phyloP scores from a whole-genome alignment of 2,329 filamentous ascomycete species.

The Coniochaeta ligniaria region DNA sequence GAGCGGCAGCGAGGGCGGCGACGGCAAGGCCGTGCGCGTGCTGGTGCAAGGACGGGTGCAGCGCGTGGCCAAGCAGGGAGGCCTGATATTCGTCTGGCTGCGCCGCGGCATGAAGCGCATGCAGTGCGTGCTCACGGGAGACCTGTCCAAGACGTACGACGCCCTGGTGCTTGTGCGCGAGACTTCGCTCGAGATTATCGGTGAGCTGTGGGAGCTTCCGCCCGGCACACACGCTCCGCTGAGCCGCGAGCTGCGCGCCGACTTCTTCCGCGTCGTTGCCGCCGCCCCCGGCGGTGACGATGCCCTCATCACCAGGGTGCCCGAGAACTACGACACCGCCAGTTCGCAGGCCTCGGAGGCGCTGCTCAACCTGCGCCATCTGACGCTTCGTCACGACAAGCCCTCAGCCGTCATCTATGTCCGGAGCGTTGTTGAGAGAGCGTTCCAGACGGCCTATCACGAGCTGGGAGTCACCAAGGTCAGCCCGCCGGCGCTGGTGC shows the following conservation, averaged over 20 bases:
- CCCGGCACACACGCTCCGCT: constrained; percentile 71
- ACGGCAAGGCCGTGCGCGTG: constrained; percentile 63
- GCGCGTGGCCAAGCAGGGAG: constrained; percentile 73
- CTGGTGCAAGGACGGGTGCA: constrained; percentile 79
- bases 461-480: constrained; percentile 76
- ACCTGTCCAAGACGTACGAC: constrained; percentile 87
- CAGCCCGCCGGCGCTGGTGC: constrained; percentile 82
- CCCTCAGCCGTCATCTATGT: constrained; percentile 84
- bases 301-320: constrained; percentile 75
- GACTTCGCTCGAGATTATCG: constrained; percentile 77
- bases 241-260: constrained; percentile 81
- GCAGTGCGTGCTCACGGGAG: constrained; percentile 73
- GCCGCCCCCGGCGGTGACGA: constrained; percentile 81
- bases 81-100: constrained; percentile 80
- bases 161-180: constrained; percentile 78
- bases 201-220: constrained; percentile 77
- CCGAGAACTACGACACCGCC: constrained; percentile 44
- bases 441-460: constrained; percentile 73
- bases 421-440: constrained; percentile 70
- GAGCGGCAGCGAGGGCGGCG: constrained; percentile 28
- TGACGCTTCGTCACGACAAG: constrained; percentile 77
- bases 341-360: neutral
- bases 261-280: constrained; percentile 77
- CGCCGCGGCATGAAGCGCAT: constrained; percentile 78
- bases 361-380: constrained; percentile 74